These are phyloP conservation scores for Penicillium sp. DNA, from an alignment of 2,329 filamentous ascomycete species.

Conservation along the genomic window DNA sequence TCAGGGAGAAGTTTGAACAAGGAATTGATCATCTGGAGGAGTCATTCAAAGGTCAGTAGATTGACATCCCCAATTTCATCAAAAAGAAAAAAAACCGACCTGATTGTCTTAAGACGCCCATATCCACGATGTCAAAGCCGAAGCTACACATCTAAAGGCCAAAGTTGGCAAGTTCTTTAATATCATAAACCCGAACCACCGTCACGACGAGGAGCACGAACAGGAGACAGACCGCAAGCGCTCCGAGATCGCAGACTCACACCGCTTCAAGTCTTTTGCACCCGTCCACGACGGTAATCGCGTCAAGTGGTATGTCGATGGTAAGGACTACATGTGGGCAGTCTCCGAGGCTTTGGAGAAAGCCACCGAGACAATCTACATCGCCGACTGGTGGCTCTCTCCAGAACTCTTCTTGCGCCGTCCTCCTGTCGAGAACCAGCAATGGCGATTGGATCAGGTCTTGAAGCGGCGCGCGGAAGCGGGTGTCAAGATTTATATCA, in stretches of 20 bases:
- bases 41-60: conserved; percentile 21
- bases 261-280: conserved; percentile 85
- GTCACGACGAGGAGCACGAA: conserved; percentile 90
- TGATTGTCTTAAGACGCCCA: conserved; percentile 26
- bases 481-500: conserved; percentile 87
- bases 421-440: conserved; percentile 70
- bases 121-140: conserved; percentile 40
- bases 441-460: conserved; percentile 77
- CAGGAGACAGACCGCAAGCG: conserved; percentile 73
- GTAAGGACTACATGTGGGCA: conserved; percentile 88
- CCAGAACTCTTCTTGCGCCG: conserved; percentile 78
- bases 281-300: conserved; percentile 76
- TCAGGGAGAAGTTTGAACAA: conserved; percentile 20
- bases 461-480: conserved; percentile 82
- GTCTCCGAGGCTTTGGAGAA: conserved; percentile 82
- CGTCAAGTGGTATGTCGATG: conserved; percentile 96
- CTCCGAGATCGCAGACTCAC: conserved; percentile 57
- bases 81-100: not conserved
- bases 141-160: conserved; percentile 52
- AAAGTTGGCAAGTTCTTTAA: conserved; percentile 58
- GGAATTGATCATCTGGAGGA: conserved; percentile 20
- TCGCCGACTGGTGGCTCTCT: conserved; percentile 93
- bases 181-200: conserved; percentile 73
- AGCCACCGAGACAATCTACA: conserved; percentile 88
- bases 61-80: not conserved